phyloP scores from a whole-genome alignment of 441 rosid genomes.

The Macaranga tanarius region DNA sequence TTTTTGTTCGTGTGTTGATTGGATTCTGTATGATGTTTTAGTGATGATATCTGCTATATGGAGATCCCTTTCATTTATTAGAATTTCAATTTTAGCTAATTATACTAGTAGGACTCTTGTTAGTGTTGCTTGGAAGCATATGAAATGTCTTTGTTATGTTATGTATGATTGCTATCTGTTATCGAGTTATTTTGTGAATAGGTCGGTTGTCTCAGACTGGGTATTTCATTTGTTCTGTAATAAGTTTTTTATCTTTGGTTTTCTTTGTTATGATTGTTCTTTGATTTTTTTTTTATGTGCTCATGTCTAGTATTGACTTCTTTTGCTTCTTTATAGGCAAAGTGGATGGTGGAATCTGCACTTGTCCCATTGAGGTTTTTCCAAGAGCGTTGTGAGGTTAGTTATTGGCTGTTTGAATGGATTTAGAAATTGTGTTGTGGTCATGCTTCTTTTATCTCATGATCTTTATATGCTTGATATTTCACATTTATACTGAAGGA shows the following conservation, averaged over 20 bases:
- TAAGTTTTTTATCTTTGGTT: background rate
- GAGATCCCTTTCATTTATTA: too few relatives aligned
- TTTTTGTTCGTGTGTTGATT: background rate
- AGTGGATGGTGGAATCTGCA: constrained; percentile 90
- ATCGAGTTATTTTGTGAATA: background rate
- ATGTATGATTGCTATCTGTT: background rate
- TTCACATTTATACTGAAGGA: constrained; percentile 1
- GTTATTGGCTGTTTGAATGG: constrained; percentile 13
- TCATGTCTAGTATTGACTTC: background rate
- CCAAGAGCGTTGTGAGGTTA: constrained; percentile 98
- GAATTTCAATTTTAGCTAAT: background rate
- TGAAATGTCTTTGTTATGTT: background rate
- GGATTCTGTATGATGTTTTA: background rate
- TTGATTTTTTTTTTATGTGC: constrained; percentile 7
- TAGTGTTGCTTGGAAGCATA: background rate
- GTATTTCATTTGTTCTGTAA: background rate
- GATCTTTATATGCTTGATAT: background rate
- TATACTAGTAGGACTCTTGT: background rate
- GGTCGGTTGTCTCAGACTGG: background rate
- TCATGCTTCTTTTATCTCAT: constrained; percentile 14
- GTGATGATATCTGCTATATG: too few relatives aligned
- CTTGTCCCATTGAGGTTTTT: constrained; percentile 85
- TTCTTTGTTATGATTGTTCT: constrained; percentile 10
- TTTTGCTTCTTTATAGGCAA: constrained; percentile 57
- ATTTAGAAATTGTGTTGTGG: constrained; percentile 9